Base-by-base conservation (phyloP, 345 rosid genomes). In the Salix suchowensis region DNA sequence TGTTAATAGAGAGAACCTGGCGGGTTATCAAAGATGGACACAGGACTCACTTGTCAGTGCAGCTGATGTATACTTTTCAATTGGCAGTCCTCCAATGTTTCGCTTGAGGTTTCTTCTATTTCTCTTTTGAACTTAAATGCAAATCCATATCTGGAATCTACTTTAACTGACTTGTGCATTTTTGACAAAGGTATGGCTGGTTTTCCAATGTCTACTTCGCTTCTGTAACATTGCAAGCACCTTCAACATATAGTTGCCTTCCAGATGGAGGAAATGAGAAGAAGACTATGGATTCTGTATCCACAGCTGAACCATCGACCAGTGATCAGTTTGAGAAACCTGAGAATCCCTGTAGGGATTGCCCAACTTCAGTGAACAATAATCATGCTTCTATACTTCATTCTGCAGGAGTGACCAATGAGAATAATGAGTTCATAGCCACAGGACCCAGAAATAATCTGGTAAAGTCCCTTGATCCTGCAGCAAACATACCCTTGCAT, bases 171-270 rank as follows among this genome's bases (percentile, higher is more conserved):
- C 48, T 46, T 70, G 68, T 46, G n/a, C 73, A 42, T 40, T 74
- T 23, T 79, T 34, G 74, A 74, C 88, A 86, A 87, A 96, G 99
- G 97, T 96, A 96, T 84, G 99, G 98, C 67, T 96, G 99, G 99
- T 87, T 96, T 72, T 82, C 89, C 72, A 77, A 80, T 73, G 36
- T 78, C 40, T 82, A 84, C 74, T 74, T 85, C 76, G 88, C 81
- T 46, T 77, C 88, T 71, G 12, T 77, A 62, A 75, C 76, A n/a
- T 71, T 79, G 74, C 88, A 84, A 86, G 77, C 81, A 68, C 79
- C 86, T 74, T 62, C 79, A 62, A 65, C 83, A 79, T 74, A 78
- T 16, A 52, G 83, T 71, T 78, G 67, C 80, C 69, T 80, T 82
- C 85, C 89, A 65, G 74, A 70, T 67, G 88, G 79, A 78, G 86